These are phyloP conservation scores for Suhomyces faveliae DNA, from an alignment of 805 yeast genomes.

Conservation along the genomic window DNA sequence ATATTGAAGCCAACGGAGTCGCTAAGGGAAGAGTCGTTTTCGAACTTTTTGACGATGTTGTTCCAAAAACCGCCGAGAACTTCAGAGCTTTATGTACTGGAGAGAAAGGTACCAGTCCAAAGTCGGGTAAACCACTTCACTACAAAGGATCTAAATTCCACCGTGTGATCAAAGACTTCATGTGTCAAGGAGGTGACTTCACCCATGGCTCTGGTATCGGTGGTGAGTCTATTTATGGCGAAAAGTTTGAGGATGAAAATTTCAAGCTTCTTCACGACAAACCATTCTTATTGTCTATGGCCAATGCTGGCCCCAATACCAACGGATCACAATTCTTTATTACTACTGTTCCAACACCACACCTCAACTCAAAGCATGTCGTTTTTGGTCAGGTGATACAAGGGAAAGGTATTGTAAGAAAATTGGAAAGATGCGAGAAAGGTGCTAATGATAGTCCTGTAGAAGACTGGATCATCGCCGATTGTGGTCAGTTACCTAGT, in stretches of 20 bases:
- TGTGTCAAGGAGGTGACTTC: slow-evolving; percentile 92
- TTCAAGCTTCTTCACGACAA: slow-evolving; percentile 71
- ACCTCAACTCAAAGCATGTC: slow-evolving; percentile 92
- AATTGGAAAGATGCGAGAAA: slow-evolving; percentile 70
- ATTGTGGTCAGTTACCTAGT: slow-evolving; percentile 73
- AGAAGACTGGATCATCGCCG: slow-evolving; percentile 65
- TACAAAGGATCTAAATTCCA: slow-evolving; percentile 91
- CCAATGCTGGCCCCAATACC: slow-evolving; percentile 93
- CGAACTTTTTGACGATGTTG: slow-evolving; percentile 69
- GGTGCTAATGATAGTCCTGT: slow-evolving; percentile 69
- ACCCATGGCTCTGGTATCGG: slow-evolving; percentile 44
- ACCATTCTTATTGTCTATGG: slow-evolving; percentile 93
- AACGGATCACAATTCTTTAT: slow-evolving; percentile 96
- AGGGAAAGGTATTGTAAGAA: slow-evolving; percentile 79
- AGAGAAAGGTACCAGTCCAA: slow-evolving; percentile 62
- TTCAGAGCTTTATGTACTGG: slow-evolving; percentile 89
- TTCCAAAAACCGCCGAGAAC: slow-evolving; percentile 87
- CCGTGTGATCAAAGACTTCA: slow-evolving; percentile 82
- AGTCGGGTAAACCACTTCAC: slow-evolving; percentile 60
- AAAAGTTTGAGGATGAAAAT: slow-evolving; percentile 83
- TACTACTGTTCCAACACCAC: slow-evolving; percentile 91
- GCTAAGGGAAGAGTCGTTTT: slow-evolving; percentile 75
- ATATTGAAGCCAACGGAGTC: slow-evolving; percentile 69
- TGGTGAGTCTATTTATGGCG: slow-evolving; percentile 46
- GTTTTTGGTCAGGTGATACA: slow-evolving; percentile 86